Evolutionary conservation across 345 rosid species (phyloP).

Genomic region (Melastoma malabathricum): DNA sequence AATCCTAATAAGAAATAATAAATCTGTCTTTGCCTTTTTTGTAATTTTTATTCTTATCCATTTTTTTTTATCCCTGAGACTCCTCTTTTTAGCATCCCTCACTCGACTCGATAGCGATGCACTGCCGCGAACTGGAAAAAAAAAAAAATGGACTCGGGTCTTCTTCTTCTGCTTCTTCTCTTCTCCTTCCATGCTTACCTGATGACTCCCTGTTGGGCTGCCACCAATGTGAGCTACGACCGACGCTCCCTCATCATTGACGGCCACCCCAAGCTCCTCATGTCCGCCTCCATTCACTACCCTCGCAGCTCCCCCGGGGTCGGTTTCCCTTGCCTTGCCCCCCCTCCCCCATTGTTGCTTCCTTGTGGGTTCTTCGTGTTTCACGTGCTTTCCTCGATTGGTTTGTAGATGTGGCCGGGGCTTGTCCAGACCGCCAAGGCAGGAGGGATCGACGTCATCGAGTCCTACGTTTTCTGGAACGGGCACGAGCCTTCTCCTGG

Average conservation of each 20-base stretch:
- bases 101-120: no score
- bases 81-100: background rate
- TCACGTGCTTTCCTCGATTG: background rate
- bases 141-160: background rate
- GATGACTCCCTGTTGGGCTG: background rate
- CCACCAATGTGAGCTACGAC: constrained; percentile 35
- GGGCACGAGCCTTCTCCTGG: constrained; percentile 75
- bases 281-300: constrained; percentile 50
- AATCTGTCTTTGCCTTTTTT: no score
- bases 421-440: constrained; percentile 76
- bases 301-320: constrained; percentile 55
- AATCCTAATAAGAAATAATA: no score
- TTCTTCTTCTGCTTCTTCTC: constrained; percentile 5
- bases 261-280: constrained; percentile 36
- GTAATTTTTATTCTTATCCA: no score
- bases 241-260: constrained; percentile 34
- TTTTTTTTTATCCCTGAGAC: no score
- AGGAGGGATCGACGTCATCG: constrained; percentile 72
- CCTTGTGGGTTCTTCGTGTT: background rate
- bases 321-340: constrained; percentile 3
- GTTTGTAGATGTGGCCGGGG: constrained; percentile 79
- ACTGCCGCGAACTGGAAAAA: background rate
- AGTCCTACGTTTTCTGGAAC: constrained; percentile 93
- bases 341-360: background rate
- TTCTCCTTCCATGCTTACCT: background rate